Evolutionary conservation across 2,329 filamentous ascomycete genomes (phyloP), one percentile per base, ranked within the genome.

Genomic region (Trichophyton simii): DNA sequence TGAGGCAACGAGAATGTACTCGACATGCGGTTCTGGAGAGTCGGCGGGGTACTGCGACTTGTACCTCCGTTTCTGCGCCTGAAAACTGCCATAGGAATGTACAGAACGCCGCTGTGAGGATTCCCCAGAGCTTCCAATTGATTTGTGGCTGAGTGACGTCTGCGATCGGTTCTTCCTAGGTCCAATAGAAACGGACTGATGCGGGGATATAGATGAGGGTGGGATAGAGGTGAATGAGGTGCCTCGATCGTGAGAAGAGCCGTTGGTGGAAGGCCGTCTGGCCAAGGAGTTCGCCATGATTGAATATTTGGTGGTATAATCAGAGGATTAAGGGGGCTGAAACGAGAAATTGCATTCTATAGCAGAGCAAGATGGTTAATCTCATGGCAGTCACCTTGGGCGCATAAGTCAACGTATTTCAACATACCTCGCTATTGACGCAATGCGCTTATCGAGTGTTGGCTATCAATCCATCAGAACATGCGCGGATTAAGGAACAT

Each of bases 1-100:
- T 1, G 91, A 95, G 3, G 94, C 94, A 60, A 99, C 94, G 60
- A 99, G 80, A 60, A 99, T 97, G 72, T 97, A 99, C 73, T 99
- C 94, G 76, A 99, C 94, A 86, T 99, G 94, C 69, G 94, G 95
- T 72, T 97, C 87, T 4, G 79, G 78, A 9, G 84, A 82, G 61
- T 86, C 81, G n/a, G 84, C 80, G 15, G 88, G 88, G 69, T 91
- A 91, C 69, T 91, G 88, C 20, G 88, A 88, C 61, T 84, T 86
- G 70, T 87, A 75, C 70, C 81, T 60, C 46, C 63, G 61, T 18
- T 62, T 63, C 28, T 60, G 60, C 13, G 60, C 48, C 42, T 63
- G 63, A 52, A 65, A 62, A 41, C 65, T 66, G 62, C 65, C 62
- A 60, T 67, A 66, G n/a, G 64, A 66, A 44, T 65, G 63, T 22